Evolutionary conservation across 2,329 filamentous ascomycete genomes (phyloP).

Genomic region (Phoma herbarum): DNA sequence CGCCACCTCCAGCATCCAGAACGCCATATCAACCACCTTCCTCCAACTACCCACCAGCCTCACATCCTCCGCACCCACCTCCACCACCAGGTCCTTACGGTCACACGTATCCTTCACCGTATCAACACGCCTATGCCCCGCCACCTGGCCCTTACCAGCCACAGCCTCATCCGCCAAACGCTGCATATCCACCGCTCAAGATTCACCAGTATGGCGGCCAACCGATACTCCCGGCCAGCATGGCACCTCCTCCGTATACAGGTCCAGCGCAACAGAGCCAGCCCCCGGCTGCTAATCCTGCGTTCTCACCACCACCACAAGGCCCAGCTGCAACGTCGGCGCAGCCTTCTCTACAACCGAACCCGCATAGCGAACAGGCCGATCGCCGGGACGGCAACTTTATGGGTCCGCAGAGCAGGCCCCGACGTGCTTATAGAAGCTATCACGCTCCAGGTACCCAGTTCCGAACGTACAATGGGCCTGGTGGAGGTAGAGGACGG

Average conservation of each 20-base stretch:
- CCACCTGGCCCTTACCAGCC: slow-evolving; percentile 47
- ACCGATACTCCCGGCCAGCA: slow-evolving; percentile 51
- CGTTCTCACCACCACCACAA: slow-evolving; percentile 36
- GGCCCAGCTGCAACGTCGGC: slow-evolving; percentile 21
- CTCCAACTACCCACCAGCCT: slow-evolving; percentile 32
- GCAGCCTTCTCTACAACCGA: slow-evolving; percentile 20
- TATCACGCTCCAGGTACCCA: slow-evolving; percentile 48
- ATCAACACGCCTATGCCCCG: slow-evolving; percentile 44
- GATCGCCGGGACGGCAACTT: slow-evolving; percentile 29
- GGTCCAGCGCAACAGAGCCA: slow-evolving; percentile 27
- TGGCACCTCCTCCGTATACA: slow-evolving; percentile 42
- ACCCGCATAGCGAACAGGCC: slow-evolving; percentile 33
- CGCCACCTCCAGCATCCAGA: slow-evolving; percentile 25
- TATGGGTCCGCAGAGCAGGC: slow-evolving; percentile 37
- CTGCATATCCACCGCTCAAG: slow-evolving; percentile 45
- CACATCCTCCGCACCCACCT: slow-evolving; percentile 30
- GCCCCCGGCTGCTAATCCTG: slow-evolving; percentile 18
- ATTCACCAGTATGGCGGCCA: slow-evolving; percentile 53
- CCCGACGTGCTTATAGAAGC: slow-evolving; percentile 41
- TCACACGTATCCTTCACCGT: slow-evolving; percentile 25
- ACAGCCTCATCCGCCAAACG: slow-evolving; percentile 40
- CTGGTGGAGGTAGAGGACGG: slow-evolving; percentile 32
- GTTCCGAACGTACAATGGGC: slow-evolving; percentile 46
- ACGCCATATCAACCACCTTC: slow-evolving; percentile 35
- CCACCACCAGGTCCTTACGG: slow-evolving; percentile 36